Evolutionary conservation across 495 filamentous ascomycete genomes (phyloP).

Genomic region (Rhizodiscina lignyota): DNA sequence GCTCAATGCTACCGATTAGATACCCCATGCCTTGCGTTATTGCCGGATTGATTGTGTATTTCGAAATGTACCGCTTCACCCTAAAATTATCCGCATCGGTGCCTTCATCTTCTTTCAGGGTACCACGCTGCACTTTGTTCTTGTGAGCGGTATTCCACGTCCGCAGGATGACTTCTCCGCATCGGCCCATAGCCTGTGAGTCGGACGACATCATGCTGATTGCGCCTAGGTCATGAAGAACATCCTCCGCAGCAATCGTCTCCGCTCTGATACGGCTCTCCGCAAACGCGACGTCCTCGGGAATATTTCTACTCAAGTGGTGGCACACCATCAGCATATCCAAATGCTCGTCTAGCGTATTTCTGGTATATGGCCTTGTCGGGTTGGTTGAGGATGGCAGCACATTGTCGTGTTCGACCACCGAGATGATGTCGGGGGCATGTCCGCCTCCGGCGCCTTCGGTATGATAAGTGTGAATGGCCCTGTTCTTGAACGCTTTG

Average conservation of each 20-base stretch:
- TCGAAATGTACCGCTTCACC: constrained; percentile 85
- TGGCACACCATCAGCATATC: constrained; percentile 99
- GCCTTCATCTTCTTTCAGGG: constrained; percentile 58
- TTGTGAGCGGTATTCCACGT: constrained; percentile 99
- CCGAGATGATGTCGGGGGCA: constrained; percentile 90
- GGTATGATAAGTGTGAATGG: constrained; percentile 97
- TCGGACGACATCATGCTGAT: constrained; percentile 98
- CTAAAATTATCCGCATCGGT: constrained; percentile 83
- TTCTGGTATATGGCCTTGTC: constrained; percentile 78
- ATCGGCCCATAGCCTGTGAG: constrained; percentile 94
- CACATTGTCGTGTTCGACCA: constrained; percentile 85
- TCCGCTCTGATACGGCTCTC: constrained; percentile 89
- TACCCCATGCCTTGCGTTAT: constrained; percentile 89
- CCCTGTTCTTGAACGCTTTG: constrained; percentile 68
- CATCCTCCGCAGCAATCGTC: constrained; percentile 95
- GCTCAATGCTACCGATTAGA: constrained; percentile 72
- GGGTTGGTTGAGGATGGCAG: constrained; percentile 88
- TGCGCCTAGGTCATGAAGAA: constrained; percentile 87
- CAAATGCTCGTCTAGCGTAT: constrained; percentile 92
- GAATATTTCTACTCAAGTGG: constrained; percentile 79
- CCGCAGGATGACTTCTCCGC: constrained; percentile 83
- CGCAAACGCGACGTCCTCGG: constrained; percentile 91
- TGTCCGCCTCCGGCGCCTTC: constrained; percentile 94
- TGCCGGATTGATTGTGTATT: constrained; percentile 96
- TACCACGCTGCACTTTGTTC: constrained; percentile 80